phyloP scores from a whole-genome alignment of 192 early-diverging fungal species.

The Podila epigama region DNA sequence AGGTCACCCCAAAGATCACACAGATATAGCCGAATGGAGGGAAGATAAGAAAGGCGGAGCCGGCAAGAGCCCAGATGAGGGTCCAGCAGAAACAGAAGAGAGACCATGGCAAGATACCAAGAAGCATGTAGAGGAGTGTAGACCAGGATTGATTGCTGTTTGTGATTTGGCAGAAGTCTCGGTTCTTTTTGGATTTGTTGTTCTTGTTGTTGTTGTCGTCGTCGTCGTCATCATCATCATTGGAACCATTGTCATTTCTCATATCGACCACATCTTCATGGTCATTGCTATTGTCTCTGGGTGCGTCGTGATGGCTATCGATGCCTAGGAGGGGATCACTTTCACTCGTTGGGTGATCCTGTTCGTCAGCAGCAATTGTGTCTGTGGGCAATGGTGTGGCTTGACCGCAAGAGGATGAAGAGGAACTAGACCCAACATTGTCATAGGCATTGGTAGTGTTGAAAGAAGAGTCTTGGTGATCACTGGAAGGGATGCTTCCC shows the following conservation, averaged over 20 bases:
- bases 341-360: too few relatives aligned
- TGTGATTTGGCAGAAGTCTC: slow-evolving; percentile 17
- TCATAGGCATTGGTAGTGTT: too few relatives aligned
- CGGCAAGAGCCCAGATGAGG: slow-evolving; percentile 6
- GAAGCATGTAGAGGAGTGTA: slow-evolving; percentile 4
- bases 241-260: too few relatives aligned
- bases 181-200: background rate
- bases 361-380: too few relatives aligned
- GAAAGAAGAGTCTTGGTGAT: too few relatives aligned
- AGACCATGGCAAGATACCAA: slow-evolving; percentile 21
- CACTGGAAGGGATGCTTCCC: slow-evolving; percentile 28
- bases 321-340: slow-evolving; percentile 16
- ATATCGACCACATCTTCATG: slow-evolving; percentile 5
- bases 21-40: slow-evolving; percentile 28
- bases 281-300: background rate
- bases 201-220: background rate
- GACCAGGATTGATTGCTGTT: slow-evolving; percentile 24
- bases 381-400: too few relatives aligned
- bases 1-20: slow-evolving; percentile 22
- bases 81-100: slow-evolving; percentile 41
- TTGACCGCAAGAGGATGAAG: too few relatives aligned
- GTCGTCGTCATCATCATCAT: slow-evolving; percentile 6
- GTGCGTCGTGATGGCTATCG: background rate
- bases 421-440: too few relatives aligned
- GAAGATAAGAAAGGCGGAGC: slow-evolving; percentile 12